Percentiles rank a stretch among this genome's conserved stretches.
Evolutionary conservation across 1,139 yeast genomes (phyloP).

Genomic region (Wickerhamiella pararugosa): DNA sequence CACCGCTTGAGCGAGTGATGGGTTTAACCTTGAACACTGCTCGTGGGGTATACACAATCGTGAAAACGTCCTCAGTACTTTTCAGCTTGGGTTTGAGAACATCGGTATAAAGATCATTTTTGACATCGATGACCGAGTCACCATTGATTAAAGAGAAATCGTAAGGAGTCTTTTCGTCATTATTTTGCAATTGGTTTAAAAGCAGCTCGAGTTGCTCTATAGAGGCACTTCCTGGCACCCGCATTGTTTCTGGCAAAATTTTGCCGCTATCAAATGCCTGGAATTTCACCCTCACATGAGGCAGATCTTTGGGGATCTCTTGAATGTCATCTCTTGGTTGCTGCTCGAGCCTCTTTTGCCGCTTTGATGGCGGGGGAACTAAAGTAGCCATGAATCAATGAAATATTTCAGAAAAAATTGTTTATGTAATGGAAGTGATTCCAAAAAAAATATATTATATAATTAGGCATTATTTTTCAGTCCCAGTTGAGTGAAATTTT

Average conservation of each 20-base stretch:
- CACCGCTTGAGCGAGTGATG: conserved; percentile 79
- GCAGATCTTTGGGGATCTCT: conserved; percentile 61
- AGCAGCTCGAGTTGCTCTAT: conserved; percentile 82
- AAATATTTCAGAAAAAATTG: background rate
- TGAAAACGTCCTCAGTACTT: conserved; percentile 85
- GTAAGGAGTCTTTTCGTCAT: conserved; percentile 81
- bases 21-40: conserved; percentile 90
- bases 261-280: conserved; percentile 96
- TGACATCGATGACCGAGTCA: conserved; percentile 45
- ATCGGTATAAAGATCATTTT: conserved; percentile 59
- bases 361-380: conserved; percentile 86
- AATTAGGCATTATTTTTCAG: background rate
- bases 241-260: conserved; percentile 62
- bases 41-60: conserved; percentile 83
- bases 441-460: background rate
- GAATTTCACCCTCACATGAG: conserved; percentile 75
- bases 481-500: background rate
- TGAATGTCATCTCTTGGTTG: conserved; percentile 55
- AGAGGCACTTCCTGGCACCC: conserved; percentile 83
- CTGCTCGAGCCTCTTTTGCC: conserved; percentile 74
- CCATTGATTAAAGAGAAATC: conserved; percentile 51
- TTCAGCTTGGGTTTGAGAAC: conserved; percentile 74
- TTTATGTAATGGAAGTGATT: background rate
- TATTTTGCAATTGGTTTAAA: conserved; percentile 45
- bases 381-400: conserved; percentile 64